Base-by-base conservation (phyloP, 2,329 filamentous ascomycete species). In the Colletotrichum sp. region DNA sequence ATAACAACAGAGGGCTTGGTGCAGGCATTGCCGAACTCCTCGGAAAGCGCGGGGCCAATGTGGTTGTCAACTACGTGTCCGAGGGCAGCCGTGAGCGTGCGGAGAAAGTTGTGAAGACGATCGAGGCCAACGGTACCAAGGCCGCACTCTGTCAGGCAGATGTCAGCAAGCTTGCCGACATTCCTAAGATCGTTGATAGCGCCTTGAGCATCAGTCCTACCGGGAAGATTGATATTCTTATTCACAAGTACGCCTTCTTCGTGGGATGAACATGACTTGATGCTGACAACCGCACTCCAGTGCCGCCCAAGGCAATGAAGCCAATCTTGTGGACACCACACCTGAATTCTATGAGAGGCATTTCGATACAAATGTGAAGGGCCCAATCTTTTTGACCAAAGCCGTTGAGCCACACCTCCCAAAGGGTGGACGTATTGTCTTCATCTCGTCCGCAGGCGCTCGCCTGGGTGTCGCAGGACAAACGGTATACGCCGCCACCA, bases 11-110 rank as follows among this genome's bases (percentile, higher is more conserved):
- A 26, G 70, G 70, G 34, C 92, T 91, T 77, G 92, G 92, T 65
- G 91, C 90, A 79, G 88, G 90, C n/a, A 92, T 93, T 68, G 92
- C 92, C 18, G 83, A 93, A 12, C 90, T 92, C 4, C 87, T 94
- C 12, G 92, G 92, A 7, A 83, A 86, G 26, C 92, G 94, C 77
- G 92, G 92, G 65, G 79, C 80, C 14, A 79, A 80, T 39, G 74
- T 80, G 3, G 77, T 80, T 10, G 77, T 79, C 39, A 81, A 80
- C 74, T 75, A 78, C 61, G 43, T 71, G 16, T 68, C 72, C 21
- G 74, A 72, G 10, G 32, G 64, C 26, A 81, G 79, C 71, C 39
- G 28, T 14, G 61, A 79, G 36, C 67, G 77, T 4, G 79, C 80
- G 3, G 65, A 74, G 7, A 68, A 79, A 3, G 75, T 80, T 2